Evolutionary conservation across 352 stramenopile genomes (phyloP).

Genomic region (Phytophthora pinifolia): DNA sequence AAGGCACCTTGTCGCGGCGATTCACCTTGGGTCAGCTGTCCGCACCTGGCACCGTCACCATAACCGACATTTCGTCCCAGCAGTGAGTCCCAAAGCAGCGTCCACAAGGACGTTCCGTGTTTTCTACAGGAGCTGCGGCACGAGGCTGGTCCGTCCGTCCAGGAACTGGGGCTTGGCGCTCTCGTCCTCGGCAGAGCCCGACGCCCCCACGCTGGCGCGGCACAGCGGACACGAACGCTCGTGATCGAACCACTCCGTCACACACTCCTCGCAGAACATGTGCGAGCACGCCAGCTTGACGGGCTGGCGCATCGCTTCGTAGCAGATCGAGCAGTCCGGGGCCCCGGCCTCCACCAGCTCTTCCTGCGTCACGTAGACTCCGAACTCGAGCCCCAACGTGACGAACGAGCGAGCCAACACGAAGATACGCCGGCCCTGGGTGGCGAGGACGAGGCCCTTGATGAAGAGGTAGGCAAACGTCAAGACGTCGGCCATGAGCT

Average conservation of each 20-base stretch:
- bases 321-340: conserved; percentile 83
- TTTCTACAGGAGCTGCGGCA: conserved; percentile 69
- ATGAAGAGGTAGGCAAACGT: conserved; percentile 77
- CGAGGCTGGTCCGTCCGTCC: conserved; percentile 74
- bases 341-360: conserved; percentile 61
- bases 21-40: conserved; percentile 60
- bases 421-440: conserved; percentile 53
- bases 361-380: conserved; percentile 58
- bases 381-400: conserved; percentile 66
- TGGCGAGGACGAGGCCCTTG: conserved; percentile 65
- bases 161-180: conserved; percentile 72
- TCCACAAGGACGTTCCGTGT: conserved; percentile 14
- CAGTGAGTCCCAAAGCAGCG: neutral
- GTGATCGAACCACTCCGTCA: conserved; percentile 84
- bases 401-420: conserved; percentile 56
- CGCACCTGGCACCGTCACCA: conserved; percentile 49
- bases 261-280: conserved; percentile 87
- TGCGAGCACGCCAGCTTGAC: conserved; percentile 78
- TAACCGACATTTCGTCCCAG: conserved; percentile 35
- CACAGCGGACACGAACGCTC: conserved; percentile 82
- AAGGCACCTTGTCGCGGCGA: conserved; percentile 53
- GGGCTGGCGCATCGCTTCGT: conserved; percentile 67
- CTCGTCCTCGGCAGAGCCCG: conserved; percentile 18
- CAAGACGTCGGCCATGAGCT: conserved; percentile 75
- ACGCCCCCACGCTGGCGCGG: conserved; percentile 49